phyloP scores from a whole-genome alignment of 148 eudicot genomes.

The Nepenthes gracilis region DNA sequence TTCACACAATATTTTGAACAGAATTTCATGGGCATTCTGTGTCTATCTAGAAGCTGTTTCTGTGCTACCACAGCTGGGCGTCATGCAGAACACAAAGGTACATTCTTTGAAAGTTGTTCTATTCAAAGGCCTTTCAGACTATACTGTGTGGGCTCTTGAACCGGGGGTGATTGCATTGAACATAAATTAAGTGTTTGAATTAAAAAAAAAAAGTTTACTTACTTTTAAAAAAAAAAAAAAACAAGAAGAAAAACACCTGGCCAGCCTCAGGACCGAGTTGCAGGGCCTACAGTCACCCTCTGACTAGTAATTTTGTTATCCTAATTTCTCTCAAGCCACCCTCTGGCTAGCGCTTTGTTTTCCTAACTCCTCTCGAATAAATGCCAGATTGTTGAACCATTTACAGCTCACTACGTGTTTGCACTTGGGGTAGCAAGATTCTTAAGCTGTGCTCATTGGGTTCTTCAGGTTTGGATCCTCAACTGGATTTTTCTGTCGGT shows the following conservation, averaged over 20 bases:
- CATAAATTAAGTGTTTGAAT: no score
- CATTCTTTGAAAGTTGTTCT: not conserved
- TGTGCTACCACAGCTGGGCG: conserved; percentile 13
- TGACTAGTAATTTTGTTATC: no score
- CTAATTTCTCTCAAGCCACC: no score
- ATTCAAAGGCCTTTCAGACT: not conserved
- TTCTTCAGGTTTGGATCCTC: conserved; percentile 17
- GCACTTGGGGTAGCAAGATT: conserved; percentile 41
- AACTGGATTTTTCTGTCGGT: not conserved
- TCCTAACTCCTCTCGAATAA: not conserved
- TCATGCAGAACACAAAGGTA: conserved; percentile 13
- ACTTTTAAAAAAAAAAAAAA: no score
- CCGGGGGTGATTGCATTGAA: no score
- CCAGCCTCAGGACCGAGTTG: no score
- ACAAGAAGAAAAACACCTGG: no score
- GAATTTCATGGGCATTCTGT: conserved; percentile 12
- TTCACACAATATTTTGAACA: conserved; percentile 9
- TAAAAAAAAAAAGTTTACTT: no score
- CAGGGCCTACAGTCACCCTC: no score
- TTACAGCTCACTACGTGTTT: conserved; percentile 44
- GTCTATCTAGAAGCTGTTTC: conserved; percentile 12
- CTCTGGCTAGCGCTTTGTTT: not conserved
- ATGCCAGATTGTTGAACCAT: conserved; percentile 37
- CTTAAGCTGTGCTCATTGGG: conserved; percentile 42
- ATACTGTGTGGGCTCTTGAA: not conserved